phyloP scores from a whole-genome alignment of 1,139 yeast species.

The Suhomyces coccinellae region DNA sequence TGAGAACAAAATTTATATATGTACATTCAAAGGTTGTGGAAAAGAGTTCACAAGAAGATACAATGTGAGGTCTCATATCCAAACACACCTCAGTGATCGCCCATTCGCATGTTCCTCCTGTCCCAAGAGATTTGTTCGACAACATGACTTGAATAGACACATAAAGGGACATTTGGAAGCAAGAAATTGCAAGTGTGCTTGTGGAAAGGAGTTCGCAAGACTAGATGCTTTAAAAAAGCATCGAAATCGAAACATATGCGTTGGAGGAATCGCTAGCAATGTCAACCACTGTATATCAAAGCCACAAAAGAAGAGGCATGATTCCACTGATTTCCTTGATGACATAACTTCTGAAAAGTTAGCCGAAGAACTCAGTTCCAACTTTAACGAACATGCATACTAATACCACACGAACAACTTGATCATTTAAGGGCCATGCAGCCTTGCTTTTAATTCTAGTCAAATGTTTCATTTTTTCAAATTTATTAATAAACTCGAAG shows the following conservation, averaged over 20 bases:
- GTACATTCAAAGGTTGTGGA: slow-evolving; percentile 78
- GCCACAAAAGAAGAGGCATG: slow-evolving; percentile 23
- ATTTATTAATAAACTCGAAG: not conserved
- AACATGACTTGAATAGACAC: slow-evolving; percentile 92
- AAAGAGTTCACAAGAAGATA: slow-evolving; percentile 85
- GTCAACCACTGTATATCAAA: slow-evolving; percentile 29
- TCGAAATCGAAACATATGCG: slow-evolving; percentile 72
- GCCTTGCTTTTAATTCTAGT: not conserved
- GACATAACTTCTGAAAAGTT: slow-evolving; percentile 22
- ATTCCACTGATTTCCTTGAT: slow-evolving; percentile 20
- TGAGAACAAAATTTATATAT: slow-evolving; percentile 63
- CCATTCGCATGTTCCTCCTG: slow-evolving; percentile 71
- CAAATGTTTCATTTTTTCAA: not conserved
- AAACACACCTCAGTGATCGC: slow-evolving; percentile 92
- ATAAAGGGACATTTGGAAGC: slow-evolving; percentile 82
- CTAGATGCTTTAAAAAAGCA: slow-evolving; percentile 88
- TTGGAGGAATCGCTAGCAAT: slow-evolving; percentile 54
- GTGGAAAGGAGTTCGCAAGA: slow-evolving; percentile 90
- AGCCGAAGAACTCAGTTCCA: slow-evolving; percentile 20
- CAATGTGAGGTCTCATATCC: slow-evolving; percentile 95
- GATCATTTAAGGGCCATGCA: not conserved
- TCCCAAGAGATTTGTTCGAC: slow-evolving; percentile 76
- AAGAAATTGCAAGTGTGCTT: slow-evolving; percentile 70
- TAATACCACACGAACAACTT: not conserved
- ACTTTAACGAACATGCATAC: slow-evolving; percentile 2